Evolutionary conservation across 768 basidiomycete genomes (phyloP), one percentile per base, ranked within the genome.

Genomic region (Mycena kentingensis): DNA sequence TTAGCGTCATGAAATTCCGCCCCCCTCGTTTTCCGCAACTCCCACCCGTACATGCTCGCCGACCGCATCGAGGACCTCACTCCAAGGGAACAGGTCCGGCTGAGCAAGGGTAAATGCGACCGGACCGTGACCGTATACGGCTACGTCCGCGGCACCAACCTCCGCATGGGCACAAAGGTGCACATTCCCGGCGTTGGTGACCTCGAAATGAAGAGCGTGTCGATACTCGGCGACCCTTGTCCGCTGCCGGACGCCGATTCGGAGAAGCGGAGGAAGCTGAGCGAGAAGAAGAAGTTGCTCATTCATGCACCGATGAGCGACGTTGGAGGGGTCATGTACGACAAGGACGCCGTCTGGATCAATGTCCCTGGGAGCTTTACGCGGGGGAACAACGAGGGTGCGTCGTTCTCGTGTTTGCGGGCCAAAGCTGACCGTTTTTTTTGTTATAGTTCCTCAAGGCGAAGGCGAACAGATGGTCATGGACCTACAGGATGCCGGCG

Each of bases 231-330:
- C n/a, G 97, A 99, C 67, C 97, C 97, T 0, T 98, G 97, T 73
- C 95, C 97, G 2, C 70, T 98, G 18, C 97, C 97, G 3, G 90
- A 93, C 22, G 81, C 82, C 0, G 90, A 96, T 36, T 89, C 89
- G 46, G 97, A 98, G 73, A 94, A 90, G 72, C 71, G 91, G 55
- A 72, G 96, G 56, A 95, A 91, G 69, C 77, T 99, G 63, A 95
- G 92, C 62, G 97, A 98, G 70, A 96, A 97, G 76, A 91, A 89
- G 69, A 95, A 90, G 66, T 66, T 93, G 34, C 73, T 96, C 2
- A 84, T 98, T 1, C 93, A 98, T 67, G 97, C 97, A 15, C 97
- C 97, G 1, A 98, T 99, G 97, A 97, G 94, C 68, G 96, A 98
- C 63, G 88, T 98, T 2, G 96, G 96, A 11, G 97, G 96, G 3